Evolutionary conservation across 192 early-diverging fungal species (phyloP), one percentile per base, ranked within the genome.

Genomic region (Podila minutissima): DNA sequence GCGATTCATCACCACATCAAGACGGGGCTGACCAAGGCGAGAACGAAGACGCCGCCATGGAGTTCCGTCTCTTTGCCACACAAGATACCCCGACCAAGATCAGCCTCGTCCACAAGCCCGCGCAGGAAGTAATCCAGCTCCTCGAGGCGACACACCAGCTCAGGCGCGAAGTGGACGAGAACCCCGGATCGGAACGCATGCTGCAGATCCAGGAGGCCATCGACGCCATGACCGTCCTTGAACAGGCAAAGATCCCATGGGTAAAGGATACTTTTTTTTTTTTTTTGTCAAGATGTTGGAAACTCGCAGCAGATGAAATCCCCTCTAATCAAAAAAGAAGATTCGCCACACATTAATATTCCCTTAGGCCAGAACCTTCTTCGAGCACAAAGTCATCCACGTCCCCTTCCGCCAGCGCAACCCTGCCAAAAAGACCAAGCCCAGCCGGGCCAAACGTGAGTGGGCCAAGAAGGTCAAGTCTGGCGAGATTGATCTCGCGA

Each of bases 391-490:
- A 24, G 67, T 73, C 24, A 73, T 69, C 20, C 77, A 65, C 7
- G 35, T 81, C 35, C 71, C 71, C n/a, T 51, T 62, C 48, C 57
- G 69, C 5, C 71, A 69, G 50, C 20, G 24, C 33, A 9, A 22
- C 41, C 17, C 20, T 13, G 4, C 32, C 17, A 62, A 50, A 53
- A 38, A 51, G 33, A 73, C 53, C 41, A 81, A 81, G 55, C 66
- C 66, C 48, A 81, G 64, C 32, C 66, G 71, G 12, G 53, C 53
- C 60, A 81, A 81, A 69, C 77, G 77, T 12, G 77, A 81, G 51
- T 81, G 64, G 65, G 77, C 72, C 46, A 81, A 81, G 55, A 81
- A 73, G n/a, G 11, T 73, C 46, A 72, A 81, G 32, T 66, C 65
- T 1, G 77, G 77, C 9, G n/a, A 69, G 28, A 73, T 73, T 24